Base-by-base conservation (phyloP, 352 stramenopile species). In the Globisporangium radiosum region DNA sequence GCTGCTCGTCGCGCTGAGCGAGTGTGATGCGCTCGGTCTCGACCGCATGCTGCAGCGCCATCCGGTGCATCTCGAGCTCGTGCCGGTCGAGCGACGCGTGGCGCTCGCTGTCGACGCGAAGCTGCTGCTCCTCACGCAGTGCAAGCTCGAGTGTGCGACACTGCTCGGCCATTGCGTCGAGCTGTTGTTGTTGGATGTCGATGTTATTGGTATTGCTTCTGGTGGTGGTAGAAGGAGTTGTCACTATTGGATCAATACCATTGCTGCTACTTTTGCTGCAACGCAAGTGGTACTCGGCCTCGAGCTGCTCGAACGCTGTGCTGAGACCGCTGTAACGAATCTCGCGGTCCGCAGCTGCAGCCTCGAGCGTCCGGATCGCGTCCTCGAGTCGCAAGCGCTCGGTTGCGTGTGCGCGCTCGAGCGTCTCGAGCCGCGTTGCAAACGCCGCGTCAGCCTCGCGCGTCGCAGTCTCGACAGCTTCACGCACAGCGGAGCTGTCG, bases 241-340 rank as follows among this genome's bases (percentile, higher is more conserved):
- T 25, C 19, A 25, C 19, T 25, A 25, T 25, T 25, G 19, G 19
- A 25, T 25, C 19, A 1, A 1, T 25, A 25, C 19, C 19, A 25
- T 25, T 25, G 19, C 19, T 25, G 19, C 19, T 25, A 25, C 19
- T 25, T 25, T 25, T 25, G 19, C 19, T 25, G 19, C 19, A 25
- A 25, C 19, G 19, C 19, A 25, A 25, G 19, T 83, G 72, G 15
- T 19, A 38, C 3, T 85, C 75, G 43, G 52, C 56, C 60, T 86
- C 78, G 11, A 86, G 66, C 25, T 85, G 66, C 43, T 83, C 71
- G 62, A 83, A 79, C 1, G 73, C 73, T 61, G 76, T 67, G 5
- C 64, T 70, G 7, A 88, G 64, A 8, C 71, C 78, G 57, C 78
- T 72, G 38, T 85, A 50, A 0, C 72, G 73, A 39, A 66, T 69